Evolutionary conservation across 169 alveolate species (phyloP), one percentile per base, ranked within the genome.

Genomic region (Plasmodium billcollinsi): DNA sequence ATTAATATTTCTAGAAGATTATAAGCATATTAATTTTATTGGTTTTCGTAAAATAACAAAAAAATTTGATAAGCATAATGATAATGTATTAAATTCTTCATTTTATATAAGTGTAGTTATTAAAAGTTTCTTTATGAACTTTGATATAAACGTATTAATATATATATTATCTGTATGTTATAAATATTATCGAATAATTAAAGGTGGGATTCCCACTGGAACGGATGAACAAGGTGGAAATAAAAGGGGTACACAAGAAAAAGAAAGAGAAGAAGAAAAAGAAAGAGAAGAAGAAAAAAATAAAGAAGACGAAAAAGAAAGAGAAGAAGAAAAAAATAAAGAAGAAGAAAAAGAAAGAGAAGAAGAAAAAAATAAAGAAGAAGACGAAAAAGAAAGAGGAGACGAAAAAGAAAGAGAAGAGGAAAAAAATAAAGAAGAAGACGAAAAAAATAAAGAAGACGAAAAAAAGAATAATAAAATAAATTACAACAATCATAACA

Each of bases 31-130:
- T 8, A 94, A 94, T 33, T 94, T 91, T 71, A 94, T 93, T 0
- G 97, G 95, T 0, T 94, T 94, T 61, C 74, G 94, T n/a, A 94
- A 94, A 71, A 94, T 94, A 24, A 92, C 97, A 9, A 94, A 93
- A 73, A 94, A 94, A 39, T 94, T 89, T 62, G 96, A 94, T 69
- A 94, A 94, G 47, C 93, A 91, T 66, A 93, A 92, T 80, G 70
- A 89, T 9, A 83, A 94, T 67, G 49, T 88, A 4, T 89, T 95
- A 29, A 89, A 93, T n/a, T 88, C 95, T 3, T 92, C 91, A 67
- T 92, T 93, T 49, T 90, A 92, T 59, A 90, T 92, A 56, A 80
- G 69, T 49, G 96, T 90, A 24, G 92, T 93, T 11, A 89, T 91
- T n/a, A 88, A 85, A 72, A 91, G 93, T 45, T 67, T 91, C 83